These are phyloP conservation scores for Apophysomyces ossiformis DNA, from an alignment of 371 early-diverging fungal species.

Conservation along the genomic window DNA sequence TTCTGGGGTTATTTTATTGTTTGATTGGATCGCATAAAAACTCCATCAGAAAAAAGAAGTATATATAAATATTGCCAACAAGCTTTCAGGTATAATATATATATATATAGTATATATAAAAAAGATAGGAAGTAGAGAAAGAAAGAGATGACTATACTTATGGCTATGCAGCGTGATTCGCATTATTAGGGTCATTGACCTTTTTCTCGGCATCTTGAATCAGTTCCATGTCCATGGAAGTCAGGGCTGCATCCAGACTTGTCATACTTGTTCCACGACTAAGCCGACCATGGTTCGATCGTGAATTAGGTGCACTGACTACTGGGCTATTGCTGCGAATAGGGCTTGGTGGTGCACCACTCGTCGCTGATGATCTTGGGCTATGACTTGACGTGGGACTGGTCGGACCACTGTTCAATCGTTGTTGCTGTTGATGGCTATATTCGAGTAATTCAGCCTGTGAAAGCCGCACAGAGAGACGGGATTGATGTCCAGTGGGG, in stretches of 20 bases:
- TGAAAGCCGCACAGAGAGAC: slow-evolving; percentile 38
- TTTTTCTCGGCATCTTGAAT: slow-evolving; percentile 1
- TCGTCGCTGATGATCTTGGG: slow-evolving; percentile 25
- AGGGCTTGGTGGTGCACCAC: slow-evolving; percentile 26
- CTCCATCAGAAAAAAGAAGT: not conserved
- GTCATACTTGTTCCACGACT: slow-evolving; percentile 36
- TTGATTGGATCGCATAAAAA: too few relatives aligned
- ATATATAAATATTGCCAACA: slow-evolving; percentile 3
- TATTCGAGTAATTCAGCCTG: slow-evolving; percentile 50
- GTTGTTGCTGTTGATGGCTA: slow-evolving; percentile 36
- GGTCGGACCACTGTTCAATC: slow-evolving; percentile 28
- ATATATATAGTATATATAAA: too few relatives aligned
- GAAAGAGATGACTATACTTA: not conserved
- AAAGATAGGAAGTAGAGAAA: not conserved
- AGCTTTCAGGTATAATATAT: not conserved
- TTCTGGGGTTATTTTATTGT: too few relatives aligned
- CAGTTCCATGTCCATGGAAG: slow-evolving; percentile 13
- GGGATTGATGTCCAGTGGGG: slow-evolving; percentile 17
- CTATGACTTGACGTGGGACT: slow-evolving; percentile 33
- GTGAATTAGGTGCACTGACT: slow-evolving; percentile 13
- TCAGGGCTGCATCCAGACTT: slow-evolving; percentile 37
- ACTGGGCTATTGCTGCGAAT: slow-evolving; percentile 28
- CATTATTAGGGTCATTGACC: not conserved
- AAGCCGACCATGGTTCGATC: slow-evolving; percentile 12
- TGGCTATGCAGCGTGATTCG: slow-evolving; percentile 8